phyloP scores from a whole-genome alignment of 768 basidiomycete genomes.

The Mycena belliarum region DNA sequence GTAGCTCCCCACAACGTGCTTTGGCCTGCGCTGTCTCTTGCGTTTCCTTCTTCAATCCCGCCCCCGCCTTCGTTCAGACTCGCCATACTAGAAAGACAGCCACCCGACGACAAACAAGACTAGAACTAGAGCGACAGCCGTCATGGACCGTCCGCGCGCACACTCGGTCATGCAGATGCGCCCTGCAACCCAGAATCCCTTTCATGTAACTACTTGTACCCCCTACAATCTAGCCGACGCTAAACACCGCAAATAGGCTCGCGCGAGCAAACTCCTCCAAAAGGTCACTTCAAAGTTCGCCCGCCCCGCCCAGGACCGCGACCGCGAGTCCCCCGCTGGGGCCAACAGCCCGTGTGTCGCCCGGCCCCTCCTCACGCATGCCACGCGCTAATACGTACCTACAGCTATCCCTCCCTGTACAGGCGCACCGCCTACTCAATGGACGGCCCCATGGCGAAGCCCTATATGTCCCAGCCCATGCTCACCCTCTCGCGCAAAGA shows the following conservation, averaged over 20 bases:
- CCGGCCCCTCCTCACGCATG: neutral
- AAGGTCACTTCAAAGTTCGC: conserved; percentile 19
- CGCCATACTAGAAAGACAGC: no score
- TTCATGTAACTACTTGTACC: no score
- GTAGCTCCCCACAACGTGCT: no score
- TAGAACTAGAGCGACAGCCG: no score
- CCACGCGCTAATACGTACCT: neutral
- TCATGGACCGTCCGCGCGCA: no score
- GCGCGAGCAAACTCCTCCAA: conserved; percentile 20
- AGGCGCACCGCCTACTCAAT: conserved; percentile 33
- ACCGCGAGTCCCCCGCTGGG: neutral
- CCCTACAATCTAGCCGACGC: no score
- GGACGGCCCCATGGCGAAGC: conserved; percentile 34
- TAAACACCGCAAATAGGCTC: neutral
- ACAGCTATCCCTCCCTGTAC: neutral
- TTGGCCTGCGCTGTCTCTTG: no score
- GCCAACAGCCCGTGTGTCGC: neutral
- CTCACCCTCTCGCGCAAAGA: conserved; percentile 27
- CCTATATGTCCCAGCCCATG: conserved; percentile 49
- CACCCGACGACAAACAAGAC: no score
- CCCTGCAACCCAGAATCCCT: no score
- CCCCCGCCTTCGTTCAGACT: no score
- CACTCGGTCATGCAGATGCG: no score
- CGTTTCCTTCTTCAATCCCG: no score
- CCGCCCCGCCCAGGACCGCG: conserved; percentile 1